Conservation (phyloP, 345 rosid genomes). For the Syzygium aromaticum region DNA sequence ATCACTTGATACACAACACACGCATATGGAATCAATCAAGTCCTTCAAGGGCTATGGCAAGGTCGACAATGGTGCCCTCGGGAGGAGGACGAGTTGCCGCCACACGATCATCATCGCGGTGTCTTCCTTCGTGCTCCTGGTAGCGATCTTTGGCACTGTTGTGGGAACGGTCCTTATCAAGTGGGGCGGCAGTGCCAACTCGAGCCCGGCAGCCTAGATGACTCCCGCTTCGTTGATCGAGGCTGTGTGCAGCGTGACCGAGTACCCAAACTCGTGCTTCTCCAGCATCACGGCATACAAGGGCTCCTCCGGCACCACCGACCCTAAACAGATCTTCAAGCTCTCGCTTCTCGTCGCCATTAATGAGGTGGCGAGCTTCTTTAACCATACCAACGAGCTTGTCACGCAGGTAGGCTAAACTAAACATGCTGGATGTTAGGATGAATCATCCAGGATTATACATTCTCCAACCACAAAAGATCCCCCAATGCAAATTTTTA, state of each 20-base stretch:
- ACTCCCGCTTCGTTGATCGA: conserved; percentile 3
- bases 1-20: background rate
- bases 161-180: background rate
- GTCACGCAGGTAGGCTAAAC: background rate
- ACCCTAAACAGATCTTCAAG: conserved; percentile 38
- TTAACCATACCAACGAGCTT: conserved; percentile 21
- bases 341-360: conserved; percentile 44
- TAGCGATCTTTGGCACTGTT: background rate
- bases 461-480: background rate
- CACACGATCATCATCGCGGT: conserved; percentile 3
- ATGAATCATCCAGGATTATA: too few relatives aligned
- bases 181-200: background rate
- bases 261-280: conserved; percentile 16
- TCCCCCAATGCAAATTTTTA: background rate
- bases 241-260: conserved; percentile 14
- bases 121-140: background rate
- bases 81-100: background rate
- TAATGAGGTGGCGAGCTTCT: conserved; percentile 27
- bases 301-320: conserved; percentile 1
- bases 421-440: background rate
- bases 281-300: conserved; percentile 10
- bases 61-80: conserved; percentile 6
- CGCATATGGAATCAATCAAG: background rate
- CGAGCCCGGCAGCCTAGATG: background rate
- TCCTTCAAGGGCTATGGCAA: conserved; percentile 10